These are phyloP conservation scores for Leersia perrieri DNA, from an alignment of 176 grass and related monocot genomes.

Conservation along the genomic window DNA sequence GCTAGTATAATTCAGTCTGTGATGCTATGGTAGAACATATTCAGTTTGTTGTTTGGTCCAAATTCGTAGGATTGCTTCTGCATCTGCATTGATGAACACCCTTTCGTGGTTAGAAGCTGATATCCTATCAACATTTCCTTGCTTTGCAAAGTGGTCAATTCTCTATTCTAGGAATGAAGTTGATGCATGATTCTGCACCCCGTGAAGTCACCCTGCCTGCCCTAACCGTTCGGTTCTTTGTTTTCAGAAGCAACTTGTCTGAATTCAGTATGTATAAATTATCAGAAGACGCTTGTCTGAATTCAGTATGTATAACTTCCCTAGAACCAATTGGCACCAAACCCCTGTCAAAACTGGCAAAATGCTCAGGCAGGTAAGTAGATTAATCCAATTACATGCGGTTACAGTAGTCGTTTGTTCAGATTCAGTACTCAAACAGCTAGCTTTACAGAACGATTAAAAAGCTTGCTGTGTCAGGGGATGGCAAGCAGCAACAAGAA, in stretches of 20 bases:
- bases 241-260: background rate
- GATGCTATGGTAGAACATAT: background rate
- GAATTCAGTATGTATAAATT: background rate
- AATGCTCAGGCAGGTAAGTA: background rate
- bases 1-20: too few species aligned
- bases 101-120: background rate
- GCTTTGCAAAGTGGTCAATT: background rate
- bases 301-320: background rate
- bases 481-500: background rate
- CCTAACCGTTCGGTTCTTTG: background rate
- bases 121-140: background rate
- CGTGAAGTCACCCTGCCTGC: background rate
- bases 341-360: background rate
- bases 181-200: background rate
- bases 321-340: background rate
- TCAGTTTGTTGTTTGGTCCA: background rate
- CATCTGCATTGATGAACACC: background rate
- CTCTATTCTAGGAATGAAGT: background rate
- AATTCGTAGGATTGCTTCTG: background rate
- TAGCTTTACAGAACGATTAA: background rate
- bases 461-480: background rate
- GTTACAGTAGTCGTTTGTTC: background rate
- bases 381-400: background rate
- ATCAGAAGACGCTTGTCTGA: background rate
- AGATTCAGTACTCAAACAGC: background rate